These are phyloP conservation scores for Ceratocystis diversiconidia DNA, from an alignment of 2,329 filamentous ascomycete species.

Conservation along the genomic window DNA sequence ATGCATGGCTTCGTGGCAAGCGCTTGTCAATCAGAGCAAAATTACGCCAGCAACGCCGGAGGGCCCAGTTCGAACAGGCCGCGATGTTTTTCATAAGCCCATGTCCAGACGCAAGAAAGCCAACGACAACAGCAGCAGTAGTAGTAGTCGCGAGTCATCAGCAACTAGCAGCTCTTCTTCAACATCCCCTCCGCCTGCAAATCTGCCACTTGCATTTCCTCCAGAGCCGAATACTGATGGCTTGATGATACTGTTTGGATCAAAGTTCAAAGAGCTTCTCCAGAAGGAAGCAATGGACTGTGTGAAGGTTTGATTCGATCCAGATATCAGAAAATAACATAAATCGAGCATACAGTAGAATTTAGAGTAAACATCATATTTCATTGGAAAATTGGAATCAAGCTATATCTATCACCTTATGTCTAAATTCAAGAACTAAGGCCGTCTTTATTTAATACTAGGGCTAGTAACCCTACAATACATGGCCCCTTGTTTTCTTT, in stretches of 20 bases:
- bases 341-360: background rate
- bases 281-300: conserved; percentile 11
- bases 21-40: conserved; percentile 16
- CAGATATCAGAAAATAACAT: background rate
- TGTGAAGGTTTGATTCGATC: background rate
- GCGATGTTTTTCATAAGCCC: conserved; percentile 17
- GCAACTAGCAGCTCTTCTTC: background rate
- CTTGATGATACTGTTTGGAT: conserved; percentile 8
- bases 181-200: background rate
- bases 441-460: background rate
- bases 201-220: conserved; percentile 13
- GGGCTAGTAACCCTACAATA: background rate
- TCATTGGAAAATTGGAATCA: background rate
- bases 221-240: conserved; percentile 13
- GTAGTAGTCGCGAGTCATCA: background rate
- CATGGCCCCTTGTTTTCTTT: background rate
- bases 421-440: background rate
- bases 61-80: conserved; percentile 13
- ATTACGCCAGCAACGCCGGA: conserved; percentile 14
- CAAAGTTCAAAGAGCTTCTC: conserved; percentile 13
- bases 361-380: background rate
- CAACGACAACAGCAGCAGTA: background rate
- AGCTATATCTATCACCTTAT: too few species aligned
- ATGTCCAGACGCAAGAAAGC: conserved; percentile 15
- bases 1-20: conserved; percentile 18